Conservation (phyloP, 208 protist genomes). For the Acanthamoeba lenticulata region DNA sequence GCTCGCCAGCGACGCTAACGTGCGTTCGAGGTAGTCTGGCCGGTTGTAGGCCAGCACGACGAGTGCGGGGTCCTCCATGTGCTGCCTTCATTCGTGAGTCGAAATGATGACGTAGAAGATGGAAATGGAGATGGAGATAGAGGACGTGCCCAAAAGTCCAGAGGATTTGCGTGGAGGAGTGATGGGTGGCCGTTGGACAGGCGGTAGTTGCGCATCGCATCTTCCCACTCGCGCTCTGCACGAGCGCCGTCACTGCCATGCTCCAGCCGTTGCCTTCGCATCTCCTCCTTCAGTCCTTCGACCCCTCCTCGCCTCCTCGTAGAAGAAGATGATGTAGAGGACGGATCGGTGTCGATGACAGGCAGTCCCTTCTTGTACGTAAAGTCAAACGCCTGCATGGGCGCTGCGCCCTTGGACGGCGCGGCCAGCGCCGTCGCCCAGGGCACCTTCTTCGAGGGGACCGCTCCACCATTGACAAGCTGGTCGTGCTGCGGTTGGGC, state of each 20-base stretch:
- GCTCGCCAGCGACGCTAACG: slow-evolving; percentile 9
- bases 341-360: background rate
- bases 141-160: background rate
- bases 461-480: background rate
- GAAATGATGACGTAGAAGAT: no score
- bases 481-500: no score
- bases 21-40: background rate
- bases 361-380: background rate
- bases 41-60: slow-evolving; percentile 65
- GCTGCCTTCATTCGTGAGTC: background rate
- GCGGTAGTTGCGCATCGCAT: no score
- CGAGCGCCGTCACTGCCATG: background rate
- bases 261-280: background rate
- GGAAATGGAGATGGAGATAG: background rate
- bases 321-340: no score
- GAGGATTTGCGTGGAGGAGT: background rate
- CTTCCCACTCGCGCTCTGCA: no score
- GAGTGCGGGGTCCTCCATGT: slow-evolving; percentile 50
- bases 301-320: background rate
- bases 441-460: background rate
- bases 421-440: background rate
- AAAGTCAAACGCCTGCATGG: background rate
- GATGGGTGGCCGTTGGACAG: no score
- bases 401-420: background rate
- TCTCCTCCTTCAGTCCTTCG: background rate